Conservation (phyloP, 1,284 basidiomycete genomes). For the Malassezia pachydermatis region DNA sequence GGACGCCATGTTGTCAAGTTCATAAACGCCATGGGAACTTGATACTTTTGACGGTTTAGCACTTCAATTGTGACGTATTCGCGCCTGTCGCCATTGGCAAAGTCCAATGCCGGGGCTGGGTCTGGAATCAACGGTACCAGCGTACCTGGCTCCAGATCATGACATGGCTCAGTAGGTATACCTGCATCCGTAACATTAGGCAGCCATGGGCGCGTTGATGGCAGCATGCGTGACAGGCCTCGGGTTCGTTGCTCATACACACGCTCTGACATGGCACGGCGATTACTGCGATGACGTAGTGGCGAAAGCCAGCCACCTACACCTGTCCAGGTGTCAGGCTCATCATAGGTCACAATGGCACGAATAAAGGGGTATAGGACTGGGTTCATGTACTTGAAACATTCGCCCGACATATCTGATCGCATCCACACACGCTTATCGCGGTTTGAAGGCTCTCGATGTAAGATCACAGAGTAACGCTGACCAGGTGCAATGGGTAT, state of each 20-base stretch:
- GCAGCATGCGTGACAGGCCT: constrained; percentile 24
- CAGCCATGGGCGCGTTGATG: constrained; percentile 49
- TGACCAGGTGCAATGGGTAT: constrained; percentile 51
- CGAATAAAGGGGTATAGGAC: constrained; percentile 47
- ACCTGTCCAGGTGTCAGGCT: too few species aligned
- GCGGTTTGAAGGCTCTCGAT: constrained; percentile 36
- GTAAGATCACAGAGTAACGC: constrained; percentile 52
- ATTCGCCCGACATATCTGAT: constrained; percentile 50
- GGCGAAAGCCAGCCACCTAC: constrained; percentile 11
- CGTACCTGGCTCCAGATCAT: constrained; percentile 16
- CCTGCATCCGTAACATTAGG: constrained; percentile 20
- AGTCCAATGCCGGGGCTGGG: constrained; percentile 6
- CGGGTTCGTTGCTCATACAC: neutral
- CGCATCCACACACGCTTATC: constrained; percentile 17
- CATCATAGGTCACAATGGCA: constrained; percentile 48
- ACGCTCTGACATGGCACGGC: constrained; percentile 17
- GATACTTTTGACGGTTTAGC: constrained; percentile 9
- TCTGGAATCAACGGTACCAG: constrained; percentile 15
- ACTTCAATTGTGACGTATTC: constrained; percentile 14
- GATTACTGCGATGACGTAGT: neutral
- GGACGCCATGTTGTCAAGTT: constrained; percentile 15
- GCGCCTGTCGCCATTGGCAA: constrained; percentile 9
- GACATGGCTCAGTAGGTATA: constrained; percentile 16
- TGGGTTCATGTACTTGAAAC: constrained; percentile 44
- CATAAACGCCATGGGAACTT: constrained; percentile 6